phyloP scores from a whole-genome alignment of 192 early-diverging fungal species.

The Thoreauomyces humboldtii region DNA sequence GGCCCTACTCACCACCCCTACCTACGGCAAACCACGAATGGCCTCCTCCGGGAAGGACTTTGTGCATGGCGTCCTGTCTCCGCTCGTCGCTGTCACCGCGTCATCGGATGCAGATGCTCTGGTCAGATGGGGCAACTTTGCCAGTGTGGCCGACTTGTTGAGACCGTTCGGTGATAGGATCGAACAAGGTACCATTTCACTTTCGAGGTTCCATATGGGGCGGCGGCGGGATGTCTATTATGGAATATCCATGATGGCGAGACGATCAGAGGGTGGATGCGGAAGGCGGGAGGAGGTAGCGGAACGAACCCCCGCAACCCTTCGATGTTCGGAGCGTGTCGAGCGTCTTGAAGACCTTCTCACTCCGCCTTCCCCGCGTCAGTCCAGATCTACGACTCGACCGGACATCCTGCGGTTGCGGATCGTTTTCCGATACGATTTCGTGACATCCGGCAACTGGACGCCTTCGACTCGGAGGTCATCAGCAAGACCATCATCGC shows the following conservation, averaged over 20 bases:
- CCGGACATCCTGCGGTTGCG: slow-evolving; percentile 54
- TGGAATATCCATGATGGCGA: neutral
- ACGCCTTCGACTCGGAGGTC: slow-evolving; percentile 47
- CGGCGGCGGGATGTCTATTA: no score
- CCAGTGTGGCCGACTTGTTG: slow-evolving; percentile 59
- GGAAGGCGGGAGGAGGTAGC: neutral
- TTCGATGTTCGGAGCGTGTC: no score
- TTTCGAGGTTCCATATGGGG: no score
- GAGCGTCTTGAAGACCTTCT: no score
- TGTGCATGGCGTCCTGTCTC: slow-evolving; percentile 54
- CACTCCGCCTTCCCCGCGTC: no score
- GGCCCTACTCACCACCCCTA: no score
- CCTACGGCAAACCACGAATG: neutral
- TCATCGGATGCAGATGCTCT: slow-evolving; percentile 62
- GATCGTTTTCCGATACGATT: slow-evolving; percentile 70
- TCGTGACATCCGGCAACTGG: slow-evolving; percentile 51
- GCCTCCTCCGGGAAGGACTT: slow-evolving; percentile 36
- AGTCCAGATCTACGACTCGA: slow-evolving; percentile 57
- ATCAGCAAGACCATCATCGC: slow-evolving; percentile 50
- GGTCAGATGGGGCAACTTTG: slow-evolving; percentile 57
- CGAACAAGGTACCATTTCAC: slow-evolving; percentile 17
- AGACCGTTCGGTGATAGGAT: slow-evolving; percentile 70
- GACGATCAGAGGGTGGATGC: neutral
- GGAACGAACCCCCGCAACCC: neutral
- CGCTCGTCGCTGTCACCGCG: slow-evolving; percentile 64